Evolutionary conservation across 371 early-diverging fungal species (phyloP), one percentile per base, ranked within the genome.

Genomic region (Batkoa obscura): DNA sequence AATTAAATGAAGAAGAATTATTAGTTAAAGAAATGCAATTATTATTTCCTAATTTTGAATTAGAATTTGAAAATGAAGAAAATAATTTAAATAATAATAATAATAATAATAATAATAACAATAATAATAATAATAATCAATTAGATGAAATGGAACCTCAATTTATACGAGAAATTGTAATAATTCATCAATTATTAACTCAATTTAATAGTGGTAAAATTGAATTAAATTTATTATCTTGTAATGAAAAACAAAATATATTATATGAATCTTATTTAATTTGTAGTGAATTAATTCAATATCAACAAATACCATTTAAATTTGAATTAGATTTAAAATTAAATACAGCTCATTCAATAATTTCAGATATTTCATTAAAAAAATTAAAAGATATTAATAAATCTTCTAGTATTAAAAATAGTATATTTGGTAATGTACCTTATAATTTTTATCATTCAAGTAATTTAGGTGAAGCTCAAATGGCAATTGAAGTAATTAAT

Each of bases 401-500:
- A 42, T 58, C 58, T 34, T 62, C 59, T 59, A 60, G 60, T 59
- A 63, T 42, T 8, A 43, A 3, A 12, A 12, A 1, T 15, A 43
- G 17, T 4, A 69, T 64, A 63, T 43, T 63, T 43, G 58, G 70
- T 58, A 64, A 66, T 55, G 61, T 58, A 30, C 73, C 79, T n/a
- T 84, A 85, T 61, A 79, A 95, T 65, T 94, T 94, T 57, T 97
- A 97, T 69, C 76, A 81, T 56, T 86, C 88, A 58, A 66, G 84
- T 51, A 82, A 88, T 53, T 68, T 83, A 1, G 63, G 62, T 13
- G 88, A 94, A 63, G 83, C 86, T 0, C 76, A 73, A 57, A 71
- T 70, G 10, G 66, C 89, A 1, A 66, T 68, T 35, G 76, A 83
- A 3, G 63, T 90, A 8, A 67, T 94, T 2, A 59, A 64, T 35